Percentiles rank a stretch among this genome's conserved stretches.
Evolutionary conservation across 148 eudicot species (phyloP).

Genomic region (Persicaria tinctoria): DNA sequence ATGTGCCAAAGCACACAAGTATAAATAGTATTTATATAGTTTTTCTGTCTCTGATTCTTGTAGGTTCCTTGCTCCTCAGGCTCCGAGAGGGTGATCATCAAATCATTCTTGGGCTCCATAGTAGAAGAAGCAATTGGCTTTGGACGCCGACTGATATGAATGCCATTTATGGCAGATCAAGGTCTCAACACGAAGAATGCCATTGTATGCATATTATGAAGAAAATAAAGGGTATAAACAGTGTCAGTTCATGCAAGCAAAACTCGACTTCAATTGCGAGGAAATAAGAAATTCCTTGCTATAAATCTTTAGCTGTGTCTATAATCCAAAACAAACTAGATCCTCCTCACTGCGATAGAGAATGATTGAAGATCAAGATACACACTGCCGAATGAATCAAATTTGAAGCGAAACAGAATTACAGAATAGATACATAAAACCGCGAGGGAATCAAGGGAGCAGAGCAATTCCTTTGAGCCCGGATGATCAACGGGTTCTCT

Average conservation of each 20-base stretch:
- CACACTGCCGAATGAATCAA: neutral
- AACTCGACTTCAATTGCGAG: neutral
- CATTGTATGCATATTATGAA: neutral
- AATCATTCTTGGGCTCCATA: neutral
- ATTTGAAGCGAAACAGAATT: neutral
- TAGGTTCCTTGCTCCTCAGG: too few species aligned
- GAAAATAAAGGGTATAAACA: neutral
- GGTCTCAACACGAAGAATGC: neutral
- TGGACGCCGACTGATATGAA: neutral
- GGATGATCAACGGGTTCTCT: neutral
- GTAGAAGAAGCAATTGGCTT: neutral
- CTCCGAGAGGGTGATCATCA: too few species aligned
- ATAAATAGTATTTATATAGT: too few species aligned
- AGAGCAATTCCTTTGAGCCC: neutral
- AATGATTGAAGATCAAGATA: neutral
- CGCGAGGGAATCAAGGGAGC: neutral
- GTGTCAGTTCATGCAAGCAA: neutral
- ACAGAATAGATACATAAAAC: conserved; percentile 7
- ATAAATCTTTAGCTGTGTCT: conserved; percentile 5
- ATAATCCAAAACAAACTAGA: conserved; percentile 5
- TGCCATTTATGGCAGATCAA: neutral
- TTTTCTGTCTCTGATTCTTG: too few species aligned
- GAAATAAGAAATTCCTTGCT: neutral
- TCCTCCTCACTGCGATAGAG: neutral
- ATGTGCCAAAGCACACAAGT: too few species aligned